A percentile compares a stretch with the other conserved stretches of the same genome.
phyloP scores from a whole-genome alignment of 139 green algal genomes.

The Spirogloea muscicola region DNA sequence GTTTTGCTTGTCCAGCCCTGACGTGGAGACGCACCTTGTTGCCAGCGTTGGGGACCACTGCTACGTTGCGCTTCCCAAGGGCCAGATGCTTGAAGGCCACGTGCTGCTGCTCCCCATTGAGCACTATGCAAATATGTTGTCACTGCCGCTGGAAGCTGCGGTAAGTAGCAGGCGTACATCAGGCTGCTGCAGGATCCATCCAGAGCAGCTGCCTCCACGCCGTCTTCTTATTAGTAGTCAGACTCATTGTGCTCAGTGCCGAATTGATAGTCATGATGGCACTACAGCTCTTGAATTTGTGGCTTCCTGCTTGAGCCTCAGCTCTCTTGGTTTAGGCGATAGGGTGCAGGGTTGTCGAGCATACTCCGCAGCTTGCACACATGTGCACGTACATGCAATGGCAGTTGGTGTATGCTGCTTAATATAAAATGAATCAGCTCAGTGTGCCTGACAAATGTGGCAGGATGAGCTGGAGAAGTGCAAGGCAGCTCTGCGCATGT shows the following conservation, averaged over 20 bases:
- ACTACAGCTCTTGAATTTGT: not conserved
- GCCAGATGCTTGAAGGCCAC: slow-evolving; percentile 57
- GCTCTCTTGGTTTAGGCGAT: too few relatives aligned
- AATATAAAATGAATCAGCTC: too few relatives aligned
- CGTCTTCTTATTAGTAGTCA: not conserved
- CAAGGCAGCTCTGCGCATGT: too few relatives aligned
- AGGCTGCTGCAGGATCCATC: not conserved
- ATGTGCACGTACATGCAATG: too few relatives aligned
- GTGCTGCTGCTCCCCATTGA: slow-evolving; percentile 86
- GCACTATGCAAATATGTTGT: slow-evolving; percentile 62
- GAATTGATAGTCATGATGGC: too few relatives aligned
- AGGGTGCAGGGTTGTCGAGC: too few relatives aligned
- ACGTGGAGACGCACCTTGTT: slow-evolving; percentile 42
- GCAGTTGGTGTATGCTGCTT: too few relatives aligned
- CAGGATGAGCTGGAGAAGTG: too few relatives aligned
- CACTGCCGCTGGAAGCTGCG: slow-evolving; percentile 53
- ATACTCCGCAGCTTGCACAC: too few relatives aligned
- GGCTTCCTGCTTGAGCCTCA: too few relatives aligned
- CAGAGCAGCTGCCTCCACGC: not conserved
- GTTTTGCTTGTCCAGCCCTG: slow-evolving; percentile 41
- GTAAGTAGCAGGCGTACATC: not conserved
- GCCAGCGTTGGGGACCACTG: slow-evolving; percentile 28
- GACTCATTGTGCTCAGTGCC: too few relatives aligned
- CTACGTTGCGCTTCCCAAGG: slow-evolving; percentile 41
- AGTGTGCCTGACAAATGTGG: too few relatives aligned